Conservation (phyloP, 495 filamentous ascomycete genomes). For the Tetracladium marchalianum region DNA sequence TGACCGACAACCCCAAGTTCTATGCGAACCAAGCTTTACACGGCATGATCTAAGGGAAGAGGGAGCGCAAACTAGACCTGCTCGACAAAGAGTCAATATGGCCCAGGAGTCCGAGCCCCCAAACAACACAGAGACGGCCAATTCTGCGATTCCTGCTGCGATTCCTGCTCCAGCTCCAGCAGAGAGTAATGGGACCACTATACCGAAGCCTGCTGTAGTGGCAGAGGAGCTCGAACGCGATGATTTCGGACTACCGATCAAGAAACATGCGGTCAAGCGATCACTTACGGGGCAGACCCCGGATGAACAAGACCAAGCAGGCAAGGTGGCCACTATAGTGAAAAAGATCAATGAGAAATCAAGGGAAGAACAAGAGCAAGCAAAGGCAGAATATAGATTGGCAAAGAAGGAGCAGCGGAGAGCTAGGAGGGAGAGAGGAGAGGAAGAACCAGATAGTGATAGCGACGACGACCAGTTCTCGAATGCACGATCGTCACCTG, state of each 20-base stretch:
- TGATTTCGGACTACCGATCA: slow-evolving; percentile 46
- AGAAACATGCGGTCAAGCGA: slow-evolving; percentile 21
- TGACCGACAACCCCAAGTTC: too few relatives aligned
- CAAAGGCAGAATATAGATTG: not conserved
- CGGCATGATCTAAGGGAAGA: too few relatives aligned
- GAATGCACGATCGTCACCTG: too few relatives aligned
- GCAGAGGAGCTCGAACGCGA: slow-evolving; percentile 34
- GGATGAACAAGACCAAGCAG: slow-evolving; percentile 19
- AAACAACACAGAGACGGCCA: slow-evolving; percentile 8
- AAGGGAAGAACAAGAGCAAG: slow-evolving; percentile 19
- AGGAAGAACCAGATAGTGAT: too few relatives aligned
- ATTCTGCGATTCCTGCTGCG: not conserved
- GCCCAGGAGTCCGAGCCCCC: slow-evolving; percentile 10
- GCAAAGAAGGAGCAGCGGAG: not conserved
- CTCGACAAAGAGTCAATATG: slow-evolving; percentile 13
- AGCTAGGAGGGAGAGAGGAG: too few relatives aligned
- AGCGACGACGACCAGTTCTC: too few relatives aligned
- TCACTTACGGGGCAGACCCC: slow-evolving; percentile 7
- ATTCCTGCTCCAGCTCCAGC: too few relatives aligned
- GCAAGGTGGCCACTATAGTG: slow-evolving; percentile 9
- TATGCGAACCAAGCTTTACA: too few relatives aligned
- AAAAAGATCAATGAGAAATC: slow-evolving; percentile 16
- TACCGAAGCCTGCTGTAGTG: slow-evolving; percentile 16
- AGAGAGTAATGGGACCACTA: not conserved
- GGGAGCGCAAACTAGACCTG: not conserved